Conservation (phyloP, 202 grass and related monocot genomes). For the Bolboschoenoplectus hybrid region DNA sequence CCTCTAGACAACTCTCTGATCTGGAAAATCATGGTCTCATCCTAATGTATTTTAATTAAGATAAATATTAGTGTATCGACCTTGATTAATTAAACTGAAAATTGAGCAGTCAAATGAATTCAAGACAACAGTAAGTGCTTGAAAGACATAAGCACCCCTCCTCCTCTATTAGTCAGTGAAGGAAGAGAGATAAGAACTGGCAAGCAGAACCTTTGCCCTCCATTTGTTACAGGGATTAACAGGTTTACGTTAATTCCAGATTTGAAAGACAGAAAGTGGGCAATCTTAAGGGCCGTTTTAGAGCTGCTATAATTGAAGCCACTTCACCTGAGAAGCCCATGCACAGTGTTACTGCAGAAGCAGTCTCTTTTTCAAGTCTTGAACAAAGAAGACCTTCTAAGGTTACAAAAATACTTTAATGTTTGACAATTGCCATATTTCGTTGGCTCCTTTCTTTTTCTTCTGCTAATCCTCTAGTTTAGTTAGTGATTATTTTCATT, state of each 20-base stretch:
- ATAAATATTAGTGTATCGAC: neutral
- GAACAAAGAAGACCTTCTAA: conserved; percentile 43
- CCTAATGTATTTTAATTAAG: too few species aligned
- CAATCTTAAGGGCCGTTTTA: conserved; percentile 66
- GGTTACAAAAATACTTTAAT: neutral
- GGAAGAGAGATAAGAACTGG: neutral
- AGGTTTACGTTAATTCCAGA: conserved; percentile 38
- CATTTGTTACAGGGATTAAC: neutral
- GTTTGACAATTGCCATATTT: neutral
- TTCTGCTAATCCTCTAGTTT: neutral
- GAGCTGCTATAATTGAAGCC: conserved; percentile 76
- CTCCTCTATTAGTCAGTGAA: neutral
- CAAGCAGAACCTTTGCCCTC: neutral
- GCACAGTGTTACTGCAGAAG: conserved; percentile 37
- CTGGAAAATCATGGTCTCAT: too few species aligned
- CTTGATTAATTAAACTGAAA: neutral
- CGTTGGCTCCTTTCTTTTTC: neutral
- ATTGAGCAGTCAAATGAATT: neutral
- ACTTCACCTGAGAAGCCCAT: conserved; percentile 48
- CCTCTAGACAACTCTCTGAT: too few species aligned
- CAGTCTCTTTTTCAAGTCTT: conserved; percentile 47
- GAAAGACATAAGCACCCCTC: neutral
- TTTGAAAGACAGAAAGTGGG: conserved; percentile 75
- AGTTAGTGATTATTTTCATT: neutral
- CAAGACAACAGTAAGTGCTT: neutral